These are phyloP conservation scores for Solanum verrucosum DNA, from an alignment of 257 asterid species.

Conservation along the genomic window DNA sequence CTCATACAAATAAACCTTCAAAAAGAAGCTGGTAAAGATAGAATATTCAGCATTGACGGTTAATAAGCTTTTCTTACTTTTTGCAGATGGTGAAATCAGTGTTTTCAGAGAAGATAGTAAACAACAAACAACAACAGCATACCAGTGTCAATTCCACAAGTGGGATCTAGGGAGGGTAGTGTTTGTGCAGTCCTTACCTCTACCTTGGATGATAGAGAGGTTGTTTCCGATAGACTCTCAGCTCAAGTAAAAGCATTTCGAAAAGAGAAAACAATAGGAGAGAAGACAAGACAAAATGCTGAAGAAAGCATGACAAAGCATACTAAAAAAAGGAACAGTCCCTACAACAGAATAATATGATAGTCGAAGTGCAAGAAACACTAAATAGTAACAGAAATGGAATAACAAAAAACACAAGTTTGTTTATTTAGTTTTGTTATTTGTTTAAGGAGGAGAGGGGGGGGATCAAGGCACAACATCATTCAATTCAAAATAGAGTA, in stretches of 20 bases:
- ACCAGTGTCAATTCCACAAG: not conserved
- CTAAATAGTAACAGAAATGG: not conserved
- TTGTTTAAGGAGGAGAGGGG: not conserved
- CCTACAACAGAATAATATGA: not conserved
- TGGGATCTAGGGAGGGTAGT: not conserved
- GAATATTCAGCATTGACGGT: not conserved
- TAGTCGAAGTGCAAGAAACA: not conserved
- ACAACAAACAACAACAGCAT: not conserved
- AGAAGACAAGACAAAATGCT: not conserved
- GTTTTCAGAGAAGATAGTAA: not conserved
- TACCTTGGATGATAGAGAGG: not conserved
- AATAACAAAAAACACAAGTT: not conserved
- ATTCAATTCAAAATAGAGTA: not conserved
- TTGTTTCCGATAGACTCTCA: not conserved
- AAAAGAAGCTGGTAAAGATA: not conserved
- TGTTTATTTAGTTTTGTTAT: not conserved
- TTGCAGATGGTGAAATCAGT: not conserved
- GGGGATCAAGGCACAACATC: not conserved
- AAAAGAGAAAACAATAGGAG: not conserved
- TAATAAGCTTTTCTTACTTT: not conserved
- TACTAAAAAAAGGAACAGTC: not conserved
- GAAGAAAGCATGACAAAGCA: not conserved
- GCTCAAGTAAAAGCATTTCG: not conserved
- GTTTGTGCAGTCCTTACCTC: not conserved
- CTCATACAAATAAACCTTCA: not conserved